Percentiles rank a stretch among this genome's conserved stretches.
These are phyloP conservation scores for Ogataea hybrid DNA, from an alignment of 1,139 yeast genomes.

Conservation along the genomic window DNA sequence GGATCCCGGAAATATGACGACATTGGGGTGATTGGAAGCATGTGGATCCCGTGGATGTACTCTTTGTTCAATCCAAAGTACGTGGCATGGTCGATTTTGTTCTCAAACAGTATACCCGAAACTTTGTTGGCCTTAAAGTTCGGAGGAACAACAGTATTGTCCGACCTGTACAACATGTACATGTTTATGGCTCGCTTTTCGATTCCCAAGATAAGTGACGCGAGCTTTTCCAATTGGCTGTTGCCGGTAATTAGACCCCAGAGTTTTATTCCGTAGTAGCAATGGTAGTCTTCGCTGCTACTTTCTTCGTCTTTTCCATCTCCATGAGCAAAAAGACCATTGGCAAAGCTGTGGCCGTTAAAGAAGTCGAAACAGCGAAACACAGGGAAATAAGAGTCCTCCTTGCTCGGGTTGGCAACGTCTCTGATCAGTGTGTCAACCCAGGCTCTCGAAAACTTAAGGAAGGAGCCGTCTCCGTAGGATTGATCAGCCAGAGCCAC, in stretches of 20 bases:
- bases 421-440: slow-evolving; percentile 63
- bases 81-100: slow-evolving; percentile 89
- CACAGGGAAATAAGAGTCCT: slow-evolving; percentile 65
- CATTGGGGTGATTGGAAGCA: slow-evolving; percentile 86
- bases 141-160: slow-evolving; percentile 54
- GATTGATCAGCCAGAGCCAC: slow-evolving; percentile 53
- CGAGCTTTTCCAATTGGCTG: slow-evolving; percentile 49
- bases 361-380: slow-evolving; percentile 78
- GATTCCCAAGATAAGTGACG: slow-evolving; percentile 60
- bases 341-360: slow-evolving; percentile 81
- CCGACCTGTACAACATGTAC: slow-evolving; percentile 56
- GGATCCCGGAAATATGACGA: slow-evolving; percentile 74
- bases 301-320: slow-evolving; percentile 83
- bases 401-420: slow-evolving; percentile 60
- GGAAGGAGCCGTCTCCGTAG: slow-evolving; percentile 49
- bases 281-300: slow-evolving; percentile 73
- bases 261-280: slow-evolving; percentile 65
- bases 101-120: slow-evolving; percentile 77
- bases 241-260: slow-evolving; percentile 66
- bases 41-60: slow-evolving; percentile 94
- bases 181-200: slow-evolving; percentile 55
- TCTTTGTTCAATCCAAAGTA: slow-evolving; percentile 75
- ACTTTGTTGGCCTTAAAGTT: slow-evolving; percentile 63
- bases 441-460: slow-evolving; percentile 50
- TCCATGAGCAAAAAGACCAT: slow-evolving; percentile 68